Evolutionary conservation across 2,329 filamentous ascomycete species (phyloP), one percentile per base, ranked within the genome.

Genomic region (Aspergillus pseudoglaucus): DNA sequence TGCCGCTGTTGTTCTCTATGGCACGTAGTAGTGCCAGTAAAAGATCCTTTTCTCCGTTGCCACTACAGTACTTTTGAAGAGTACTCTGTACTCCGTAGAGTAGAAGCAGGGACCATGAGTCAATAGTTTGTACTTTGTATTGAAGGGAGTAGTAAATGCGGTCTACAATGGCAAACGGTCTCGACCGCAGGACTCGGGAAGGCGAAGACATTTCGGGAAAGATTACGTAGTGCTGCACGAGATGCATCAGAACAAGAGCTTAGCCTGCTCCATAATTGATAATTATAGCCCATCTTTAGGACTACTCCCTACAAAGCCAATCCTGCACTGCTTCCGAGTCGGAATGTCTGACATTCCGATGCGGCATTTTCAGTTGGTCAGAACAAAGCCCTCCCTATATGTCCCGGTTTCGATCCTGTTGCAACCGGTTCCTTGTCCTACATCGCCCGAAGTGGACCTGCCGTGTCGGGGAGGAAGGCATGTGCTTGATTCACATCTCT

Each of bases 1-100:
- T 64, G 57, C 62, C 63, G 62, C 53, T 58, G 50, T 30, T 12
- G 51, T 50, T 53, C 51, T 50, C 45, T 14, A 30, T 30, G 25
- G 25, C 12, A 30, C 25, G 25, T 30, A 5, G 25, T 30, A 30
- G 25, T 30, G 5, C 25, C 10, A 30, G 25, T 30, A 30, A 12
- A 30, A 35, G 14, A 35, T 35, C 33, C 33, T 35, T 35, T 17
- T 35, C 6, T 8, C 33, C 33, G 33, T 35, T 35, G 33, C 33
- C 33, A 35, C 33, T 17, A 35, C 33, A 17, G 33, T 35, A 17
- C 33, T 17, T 12, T 30, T 30, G 25, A 12, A 30, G 25, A 30
- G n/a, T 17, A 17, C 4, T 33, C 30, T 14, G n/a, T n/a, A n/a
- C n/a, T n/a, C n/a, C n/a, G 30, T 33, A 33, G 30, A 37, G n/a